These are phyloP conservation scores for Rhodofomes roseus DNA, from an alignment of 1,284 basidiomycete species.

Conservation along the genomic window DNA sequence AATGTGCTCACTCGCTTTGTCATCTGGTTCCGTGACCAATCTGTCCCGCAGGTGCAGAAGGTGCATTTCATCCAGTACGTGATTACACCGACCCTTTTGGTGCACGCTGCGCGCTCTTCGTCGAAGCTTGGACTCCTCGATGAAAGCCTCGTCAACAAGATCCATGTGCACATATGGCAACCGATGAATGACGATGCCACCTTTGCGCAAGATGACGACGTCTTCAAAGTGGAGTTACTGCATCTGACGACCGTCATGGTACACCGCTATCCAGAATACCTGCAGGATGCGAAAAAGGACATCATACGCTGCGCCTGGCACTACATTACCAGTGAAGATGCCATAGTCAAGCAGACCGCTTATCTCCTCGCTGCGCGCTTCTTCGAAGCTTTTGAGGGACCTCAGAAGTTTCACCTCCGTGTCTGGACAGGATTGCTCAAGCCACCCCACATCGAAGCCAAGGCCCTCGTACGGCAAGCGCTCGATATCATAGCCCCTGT, in stretches of 20 bases:
- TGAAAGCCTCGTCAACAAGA: slow-evolving; percentile 60
- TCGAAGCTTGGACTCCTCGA: slow-evolving; percentile 64
- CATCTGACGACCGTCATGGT: slow-evolving; percentile 91
- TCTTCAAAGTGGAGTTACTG: slow-evolving; percentile 87
- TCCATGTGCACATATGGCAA: slow-evolving; percentile 81
- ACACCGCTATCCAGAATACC: slow-evolving; percentile 74
- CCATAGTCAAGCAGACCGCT: slow-evolving; percentile 92
- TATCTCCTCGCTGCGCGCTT: slow-evolving; percentile 94
- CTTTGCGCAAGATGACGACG: slow-evolving; percentile 70
- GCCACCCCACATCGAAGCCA: slow-evolving; percentile 78
- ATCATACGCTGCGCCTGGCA: slow-evolving; percentile 96
- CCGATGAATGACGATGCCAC: slow-evolving; percentile 59
- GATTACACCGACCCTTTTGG: slow-evolving; percentile 85
- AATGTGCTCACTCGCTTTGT: slow-evolving; percentile 86
- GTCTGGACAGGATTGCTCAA: slow-evolving; percentile 94
- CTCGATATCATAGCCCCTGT: slow-evolving; percentile 89
- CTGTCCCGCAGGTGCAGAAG: slow-evolving; percentile 77
- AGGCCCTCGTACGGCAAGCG: slow-evolving; percentile 81
- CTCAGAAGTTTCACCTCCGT: slow-evolving; percentile 91
- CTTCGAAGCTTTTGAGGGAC: slow-evolving; percentile 88
- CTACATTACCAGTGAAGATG: slow-evolving; percentile 83
- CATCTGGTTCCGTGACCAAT: slow-evolving; percentile 73
- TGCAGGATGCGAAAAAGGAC: slow-evolving; percentile 86
- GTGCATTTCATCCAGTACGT: slow-evolving; percentile 84
- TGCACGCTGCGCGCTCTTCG: slow-evolving; percentile 61